Percentiles rank a stretch among this genome's conserved stretches.
Evolutionary conservation across 441 rosid species (phyloP).

Genomic region (Iberis amara): DNA sequence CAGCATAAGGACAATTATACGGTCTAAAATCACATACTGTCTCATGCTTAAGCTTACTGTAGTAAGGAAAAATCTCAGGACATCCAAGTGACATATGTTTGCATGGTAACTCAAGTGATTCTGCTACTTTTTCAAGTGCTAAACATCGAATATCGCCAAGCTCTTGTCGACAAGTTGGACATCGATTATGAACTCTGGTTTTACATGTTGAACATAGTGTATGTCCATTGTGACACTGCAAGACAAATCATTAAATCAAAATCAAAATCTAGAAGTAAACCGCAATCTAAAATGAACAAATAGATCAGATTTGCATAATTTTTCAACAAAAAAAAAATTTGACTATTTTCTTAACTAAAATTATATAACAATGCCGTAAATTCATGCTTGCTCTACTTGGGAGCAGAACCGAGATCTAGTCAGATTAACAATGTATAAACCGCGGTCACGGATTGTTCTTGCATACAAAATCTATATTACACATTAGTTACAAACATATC

Average conservation of each 20-base stretch:
- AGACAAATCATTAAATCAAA: no score
- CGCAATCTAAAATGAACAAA: no score
- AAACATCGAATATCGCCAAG: constrained; percentile 94
- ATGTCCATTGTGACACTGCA: constrained; percentile 97
- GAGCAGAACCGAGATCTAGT: no score
- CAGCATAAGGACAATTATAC: constrained; percentile 88
- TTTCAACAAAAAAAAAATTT: not conserved
- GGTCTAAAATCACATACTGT: constrained; percentile 79
- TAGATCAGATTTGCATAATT: no score
- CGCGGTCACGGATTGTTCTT: no score
- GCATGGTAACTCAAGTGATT: constrained; percentile 92
- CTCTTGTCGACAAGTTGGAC: constrained; percentile 97
- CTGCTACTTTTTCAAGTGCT: constrained; percentile 91
- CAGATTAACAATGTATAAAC: no score
- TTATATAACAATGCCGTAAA: no score
- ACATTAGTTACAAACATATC: no score
- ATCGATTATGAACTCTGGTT: constrained; percentile 80
- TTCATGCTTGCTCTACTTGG: no score
- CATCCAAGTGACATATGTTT: constrained; percentile 72
- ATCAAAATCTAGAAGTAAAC: no score
- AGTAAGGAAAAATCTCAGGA: constrained; percentile 90
- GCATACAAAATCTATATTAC: no score
- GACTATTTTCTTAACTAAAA: no score
- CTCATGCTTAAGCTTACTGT: constrained; percentile 92
- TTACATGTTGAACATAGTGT: constrained; percentile 97